Conservation (phyloP, 305 asterid species). For the Solanum chacoense region DNA sequence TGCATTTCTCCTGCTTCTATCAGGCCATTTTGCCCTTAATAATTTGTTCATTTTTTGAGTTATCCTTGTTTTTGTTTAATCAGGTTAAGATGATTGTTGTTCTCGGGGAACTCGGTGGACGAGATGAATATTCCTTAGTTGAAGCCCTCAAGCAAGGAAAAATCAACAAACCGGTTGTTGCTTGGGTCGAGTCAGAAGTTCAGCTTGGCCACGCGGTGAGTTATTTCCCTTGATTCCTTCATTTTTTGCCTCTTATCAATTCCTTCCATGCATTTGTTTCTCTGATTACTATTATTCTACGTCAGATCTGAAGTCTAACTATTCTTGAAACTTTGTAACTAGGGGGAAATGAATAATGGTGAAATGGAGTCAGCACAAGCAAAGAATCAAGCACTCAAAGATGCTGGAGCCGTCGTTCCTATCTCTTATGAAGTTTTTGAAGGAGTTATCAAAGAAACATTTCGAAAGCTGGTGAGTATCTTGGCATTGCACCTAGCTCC, state of each 20-base stretch:
- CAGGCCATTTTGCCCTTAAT: no score
- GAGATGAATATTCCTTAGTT: slow-evolving; percentile 93
- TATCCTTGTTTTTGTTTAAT: background rate
- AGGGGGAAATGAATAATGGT: slow-evolving; percentile 96
- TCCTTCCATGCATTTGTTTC: background rate
- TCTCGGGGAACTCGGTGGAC: slow-evolving; percentile 97
- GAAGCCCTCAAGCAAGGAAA: slow-evolving; percentile 96
- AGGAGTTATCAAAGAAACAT: slow-evolving; percentile 57
- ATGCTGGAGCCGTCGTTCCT: slow-evolving; percentile 86
- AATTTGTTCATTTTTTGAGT: background rate
- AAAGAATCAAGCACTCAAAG: slow-evolving; percentile 84
- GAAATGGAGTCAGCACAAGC: slow-evolving; percentile 98
- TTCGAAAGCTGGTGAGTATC: slow-evolving; percentile 44
- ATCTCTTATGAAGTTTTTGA: slow-evolving; percentile 83
- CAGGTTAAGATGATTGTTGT: slow-evolving; percentile 89
- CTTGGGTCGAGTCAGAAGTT: slow-evolving; percentile 97
- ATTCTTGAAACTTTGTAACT: slow-evolving; percentile 8
- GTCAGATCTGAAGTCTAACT: background rate
- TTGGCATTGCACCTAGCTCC: background rate
- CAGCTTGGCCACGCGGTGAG: slow-evolving; percentile 98
- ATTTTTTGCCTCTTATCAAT: background rate
- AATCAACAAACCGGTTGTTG: slow-evolving; percentile 83
- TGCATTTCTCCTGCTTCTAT: background rate
- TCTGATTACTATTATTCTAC: background rate
- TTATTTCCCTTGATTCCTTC: background rate